Conservation (phyloP, 306 rosid genomes). For the Erythrophleum fordii region DNA sequence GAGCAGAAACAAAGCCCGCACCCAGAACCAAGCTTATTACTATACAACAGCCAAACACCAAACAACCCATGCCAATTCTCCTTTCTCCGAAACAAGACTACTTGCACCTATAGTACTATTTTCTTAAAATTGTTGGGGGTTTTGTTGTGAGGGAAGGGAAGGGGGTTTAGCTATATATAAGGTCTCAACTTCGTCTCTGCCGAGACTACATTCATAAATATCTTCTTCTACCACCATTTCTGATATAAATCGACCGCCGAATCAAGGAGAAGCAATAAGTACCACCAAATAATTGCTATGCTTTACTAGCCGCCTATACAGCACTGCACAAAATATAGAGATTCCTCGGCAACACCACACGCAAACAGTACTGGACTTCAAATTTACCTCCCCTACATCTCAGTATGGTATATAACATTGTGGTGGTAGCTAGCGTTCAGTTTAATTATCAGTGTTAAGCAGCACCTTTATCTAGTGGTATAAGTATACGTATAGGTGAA, state of each 20-base stretch:
- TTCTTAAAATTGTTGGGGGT: neutral
- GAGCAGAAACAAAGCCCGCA: neutral
- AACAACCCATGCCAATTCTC: neutral
- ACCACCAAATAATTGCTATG: neutral
- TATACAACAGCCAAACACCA: neutral
- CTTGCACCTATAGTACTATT: neutral
- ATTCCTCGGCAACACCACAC: neutral
- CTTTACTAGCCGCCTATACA: slow-evolving; percentile 1
- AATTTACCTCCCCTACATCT: too few relatives aligned
- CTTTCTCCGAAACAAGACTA: neutral
- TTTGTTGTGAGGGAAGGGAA: neutral
- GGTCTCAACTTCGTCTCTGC: neutral
- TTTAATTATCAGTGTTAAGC: too few relatives aligned
- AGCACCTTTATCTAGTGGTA: too few relatives aligned
- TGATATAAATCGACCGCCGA: neutral
- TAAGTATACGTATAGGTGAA: too few relatives aligned
- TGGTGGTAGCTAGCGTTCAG: too few relatives aligned
- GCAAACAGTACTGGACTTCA: too few relatives aligned
- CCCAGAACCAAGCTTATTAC: neutral
- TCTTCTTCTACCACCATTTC: neutral
- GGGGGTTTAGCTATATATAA: neutral
- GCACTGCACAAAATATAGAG: neutral
- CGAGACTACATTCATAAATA: neutral
- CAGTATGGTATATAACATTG: too few relatives aligned
- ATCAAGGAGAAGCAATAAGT: neutral